These are phyloP conservation scores for Allomyces javanicus DNA, from an alignment of 192 early-diverging fungal genomes.

Conservation along the genomic window DNA sequence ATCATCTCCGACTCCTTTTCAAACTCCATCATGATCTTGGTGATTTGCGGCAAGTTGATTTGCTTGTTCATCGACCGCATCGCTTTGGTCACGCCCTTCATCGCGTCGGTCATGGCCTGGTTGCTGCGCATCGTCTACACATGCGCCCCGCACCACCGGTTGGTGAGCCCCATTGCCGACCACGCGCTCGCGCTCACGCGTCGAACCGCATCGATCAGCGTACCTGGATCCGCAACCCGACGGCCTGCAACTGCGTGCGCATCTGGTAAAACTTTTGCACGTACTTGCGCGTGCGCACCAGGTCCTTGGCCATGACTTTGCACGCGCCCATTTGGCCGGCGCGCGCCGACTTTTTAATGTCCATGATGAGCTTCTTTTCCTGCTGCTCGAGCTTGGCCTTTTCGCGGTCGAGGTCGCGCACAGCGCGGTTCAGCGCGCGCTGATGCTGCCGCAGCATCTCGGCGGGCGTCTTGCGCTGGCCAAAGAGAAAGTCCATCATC, in stretches of 20 bases:
- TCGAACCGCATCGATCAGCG: too few relatives aligned
- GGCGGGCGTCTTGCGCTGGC: conserved; percentile 60
- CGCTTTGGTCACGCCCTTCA: conserved; percentile 88
- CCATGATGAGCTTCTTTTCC: conserved; percentile 84
- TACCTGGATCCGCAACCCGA: conserved; percentile 74
- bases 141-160: not conserved
- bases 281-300: conserved; percentile 81
- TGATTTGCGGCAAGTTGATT: conserved; percentile 84
- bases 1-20: conserved; percentile 83
- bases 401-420: conserved; percentile 83
- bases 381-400: conserved; percentile 69
- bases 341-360: conserved; percentile 84
- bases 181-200: not conserved
- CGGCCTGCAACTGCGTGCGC: conserved; percentile 82
- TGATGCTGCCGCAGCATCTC: conserved; percentile 85
- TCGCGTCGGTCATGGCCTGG: conserved; percentile 88
- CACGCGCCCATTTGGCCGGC: conserved; percentile 78
- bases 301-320: conserved; percentile 95
- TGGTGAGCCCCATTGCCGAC: too few relatives aligned
- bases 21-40: conserved; percentile 96
- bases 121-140: conserved; percentile 67
- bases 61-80: conserved; percentile 89
- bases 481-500: conserved; percentile 42
- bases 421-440: conserved; percentile 64
- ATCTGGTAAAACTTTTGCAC: conserved; percentile 93